phyloP scores from a whole-genome alignment of 441 rosid species.

The Lepidium campestre region DNA sequence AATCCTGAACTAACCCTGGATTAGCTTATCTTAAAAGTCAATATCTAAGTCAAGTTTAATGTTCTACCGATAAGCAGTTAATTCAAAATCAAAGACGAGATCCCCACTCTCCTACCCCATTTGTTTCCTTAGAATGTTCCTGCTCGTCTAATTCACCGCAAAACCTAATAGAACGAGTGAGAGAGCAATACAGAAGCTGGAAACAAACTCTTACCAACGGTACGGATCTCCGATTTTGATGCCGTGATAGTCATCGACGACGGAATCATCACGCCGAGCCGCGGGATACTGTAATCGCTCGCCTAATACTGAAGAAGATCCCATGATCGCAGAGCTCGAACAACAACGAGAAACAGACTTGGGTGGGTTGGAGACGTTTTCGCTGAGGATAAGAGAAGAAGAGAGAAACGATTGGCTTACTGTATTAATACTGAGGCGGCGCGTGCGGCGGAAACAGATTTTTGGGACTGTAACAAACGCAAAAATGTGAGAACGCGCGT shows the following conservation, averaged over 20 bases:
- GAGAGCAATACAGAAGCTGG: not conserved
- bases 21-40: not conserved
- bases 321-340: conserved; percentile 42
- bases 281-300: conserved; percentile 49
- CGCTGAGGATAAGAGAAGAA: not conserved
- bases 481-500: conserved; percentile 17
- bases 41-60: conserved; percentile 15
- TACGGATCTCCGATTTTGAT: conserved; percentile 72
- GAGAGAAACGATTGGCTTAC: not conserved
- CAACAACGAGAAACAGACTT: not conserved
- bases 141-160: not conserved
- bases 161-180: not conserved
- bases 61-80: not conserved
- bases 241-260: conserved; percentile 83
- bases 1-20: not conserved
- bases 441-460: conserved; percentile 1
- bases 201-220: conserved; percentile 54
- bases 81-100: not conserved
- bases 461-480: conserved; percentile 20
- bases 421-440: conserved; percentile 22
- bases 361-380: not conserved
- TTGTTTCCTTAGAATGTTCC: not conserved
- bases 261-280: conserved; percentile 64
- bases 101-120: not conserved
- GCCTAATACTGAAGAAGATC: conserved; percentile 42